phyloP scores from a whole-genome alignment of 2,329 filamentous ascomycete species.

The Ophiostoma tasmaniense region DNA sequence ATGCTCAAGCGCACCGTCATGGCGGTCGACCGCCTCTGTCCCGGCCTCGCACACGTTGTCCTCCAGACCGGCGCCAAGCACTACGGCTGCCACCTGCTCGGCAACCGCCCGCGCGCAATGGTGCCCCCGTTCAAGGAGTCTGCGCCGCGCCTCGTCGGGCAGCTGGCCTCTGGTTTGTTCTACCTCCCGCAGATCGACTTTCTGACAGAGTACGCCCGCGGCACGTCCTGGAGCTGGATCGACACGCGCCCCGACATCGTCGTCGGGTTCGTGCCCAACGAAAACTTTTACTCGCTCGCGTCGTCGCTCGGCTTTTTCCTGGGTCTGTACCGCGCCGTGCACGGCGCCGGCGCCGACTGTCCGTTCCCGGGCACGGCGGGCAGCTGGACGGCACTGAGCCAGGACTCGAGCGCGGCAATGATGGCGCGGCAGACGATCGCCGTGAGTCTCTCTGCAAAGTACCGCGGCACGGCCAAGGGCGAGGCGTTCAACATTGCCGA shows the following conservation, averaged over 20 bases:
- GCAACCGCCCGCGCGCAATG: not conserved
- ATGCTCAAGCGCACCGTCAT: conserved; percentile 32
- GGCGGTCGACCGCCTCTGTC: conserved; percentile 31
- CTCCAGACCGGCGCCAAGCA: conserved; percentile 36
- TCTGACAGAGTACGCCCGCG: not conserved
- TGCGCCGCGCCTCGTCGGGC: not conserved
- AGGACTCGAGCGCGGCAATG: conserved; percentile 32
- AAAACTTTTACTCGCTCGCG: conserved; percentile 35
- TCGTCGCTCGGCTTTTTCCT: conserved; percentile 33
- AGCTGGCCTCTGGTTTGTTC: not conserved
- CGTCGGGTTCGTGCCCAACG: conserved; percentile 35
- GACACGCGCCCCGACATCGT: conserved; percentile 38
- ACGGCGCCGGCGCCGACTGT: conserved; percentile 31
- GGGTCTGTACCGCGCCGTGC: conserved; percentile 28
- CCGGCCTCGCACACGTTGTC: conserved; percentile 32
- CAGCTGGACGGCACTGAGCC: conserved; percentile 32
- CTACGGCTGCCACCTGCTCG: conserved; percentile 28
- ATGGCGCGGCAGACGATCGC: conserved; percentile 29
- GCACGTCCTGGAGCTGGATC: conserved; percentile 32
- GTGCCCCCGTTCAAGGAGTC: not conserved
- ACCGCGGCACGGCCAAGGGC: conserved; percentile 22
- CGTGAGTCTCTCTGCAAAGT: conserved; percentile 33
- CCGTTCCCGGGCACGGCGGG: conserved; percentile 33
- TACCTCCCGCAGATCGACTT: not conserved
- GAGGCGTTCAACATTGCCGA: conserved; percentile 37